Evolutionary conservation across 371 early-diverging fungal genomes (phyloP).

Genomic region (Rhizopus delemar): DNA sequence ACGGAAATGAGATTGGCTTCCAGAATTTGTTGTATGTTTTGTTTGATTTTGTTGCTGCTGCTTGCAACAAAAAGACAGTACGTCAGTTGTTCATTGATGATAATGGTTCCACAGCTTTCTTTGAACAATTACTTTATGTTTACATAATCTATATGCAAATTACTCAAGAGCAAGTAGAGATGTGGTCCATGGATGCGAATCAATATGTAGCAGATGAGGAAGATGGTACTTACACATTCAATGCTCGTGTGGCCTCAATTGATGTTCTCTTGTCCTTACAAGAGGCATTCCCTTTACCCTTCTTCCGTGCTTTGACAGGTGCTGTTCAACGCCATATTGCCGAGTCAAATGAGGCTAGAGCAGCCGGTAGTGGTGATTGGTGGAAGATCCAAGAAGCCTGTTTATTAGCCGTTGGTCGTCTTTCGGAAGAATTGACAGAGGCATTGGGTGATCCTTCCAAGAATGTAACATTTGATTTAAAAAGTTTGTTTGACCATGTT

Average conservation of each 20-base stretch:
- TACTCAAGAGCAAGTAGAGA: slow-evolving; percentile 77
- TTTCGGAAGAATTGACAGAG: slow-evolving; percentile 62
- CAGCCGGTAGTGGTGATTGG: slow-evolving; percentile 57
- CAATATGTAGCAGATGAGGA: slow-evolving; percentile 89
- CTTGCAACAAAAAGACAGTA: slow-evolving; percentile 56
- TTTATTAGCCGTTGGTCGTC: slow-evolving; percentile 71
- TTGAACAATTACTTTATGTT: slow-evolving; percentile 64
- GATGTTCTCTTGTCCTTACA: slow-evolving; percentile 68
- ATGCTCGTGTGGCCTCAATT: slow-evolving; percentile 79
- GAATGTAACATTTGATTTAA: slow-evolving; percentile 55
- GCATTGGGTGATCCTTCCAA: slow-evolving; percentile 46
- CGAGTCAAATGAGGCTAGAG: slow-evolving; percentile 56
- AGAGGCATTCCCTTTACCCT: slow-evolving; percentile 61
- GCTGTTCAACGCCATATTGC: slow-evolving; percentile 60
- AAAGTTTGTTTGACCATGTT: slow-evolving; percentile 78
- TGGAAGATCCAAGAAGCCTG: slow-evolving; percentile 88
- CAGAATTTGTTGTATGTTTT: slow-evolving; percentile 69
- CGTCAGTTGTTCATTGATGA: slow-evolving; percentile 44
- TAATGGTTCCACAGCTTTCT: slow-evolving; percentile 48
- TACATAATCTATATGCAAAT: slow-evolving; percentile 79
- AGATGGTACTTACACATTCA: slow-evolving; percentile 81
- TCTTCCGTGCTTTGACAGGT: slow-evolving; percentile 54
- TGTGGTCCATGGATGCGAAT: slow-evolving; percentile 82
- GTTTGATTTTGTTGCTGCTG: slow-evolving; percentile 70
- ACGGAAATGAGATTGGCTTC: slow-evolving; percentile 77